Conservation (phyloP, 192 early-diverging fungal genomes). For the Coemansia brasiliensis region DNA sequence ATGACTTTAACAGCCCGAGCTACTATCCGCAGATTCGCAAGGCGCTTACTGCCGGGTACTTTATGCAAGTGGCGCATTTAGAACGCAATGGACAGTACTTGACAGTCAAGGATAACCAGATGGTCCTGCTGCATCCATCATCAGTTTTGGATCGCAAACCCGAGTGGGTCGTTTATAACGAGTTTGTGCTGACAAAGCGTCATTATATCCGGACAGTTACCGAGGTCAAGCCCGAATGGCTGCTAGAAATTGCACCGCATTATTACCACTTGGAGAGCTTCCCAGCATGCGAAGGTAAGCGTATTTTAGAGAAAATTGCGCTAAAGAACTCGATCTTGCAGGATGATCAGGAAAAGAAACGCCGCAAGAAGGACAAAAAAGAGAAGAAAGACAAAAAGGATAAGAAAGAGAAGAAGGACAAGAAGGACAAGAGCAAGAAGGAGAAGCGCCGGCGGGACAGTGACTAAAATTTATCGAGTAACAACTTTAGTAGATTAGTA, state of each 20-base stretch:
- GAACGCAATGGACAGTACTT: slow-evolving; percentile 86
- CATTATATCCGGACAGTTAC: slow-evolving; percentile 96
- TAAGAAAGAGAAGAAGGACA: slow-evolving; percentile 35
- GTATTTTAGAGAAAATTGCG: slow-evolving; percentile 72
- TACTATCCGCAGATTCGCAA: slow-evolving; percentile 90
- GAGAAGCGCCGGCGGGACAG: slow-evolving; percentile 14
- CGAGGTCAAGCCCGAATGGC: slow-evolving; percentile 83
- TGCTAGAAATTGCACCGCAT: slow-evolving; percentile 77
- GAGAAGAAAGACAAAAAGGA: slow-evolving; percentile 47
- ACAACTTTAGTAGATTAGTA: no score
- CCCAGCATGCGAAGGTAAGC: slow-evolving; percentile 90
- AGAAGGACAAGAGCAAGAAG: slow-evolving; percentile 47
- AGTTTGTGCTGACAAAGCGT: slow-evolving; percentile 95
- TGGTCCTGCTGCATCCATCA: slow-evolving; percentile 92
- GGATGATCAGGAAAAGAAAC: slow-evolving; percentile 53
- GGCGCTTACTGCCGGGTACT: slow-evolving; percentile 90
- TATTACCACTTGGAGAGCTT: slow-evolving; percentile 92
- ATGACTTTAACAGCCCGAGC: slow-evolving; percentile 64
- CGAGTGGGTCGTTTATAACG: slow-evolving; percentile 99
- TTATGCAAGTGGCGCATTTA: slow-evolving; percentile 97
- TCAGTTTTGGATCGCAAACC: slow-evolving; percentile 84
- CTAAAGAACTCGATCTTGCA: slow-evolving; percentile 50
- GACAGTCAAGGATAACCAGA: slow-evolving; percentile 97
- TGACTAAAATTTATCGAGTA: no score
- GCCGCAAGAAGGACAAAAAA: slow-evolving; percentile 51